Evolutionary conservation across 768 basidiomycete genomes (phyloP).

Genomic region (Austroboletus eburneus): DNA sequence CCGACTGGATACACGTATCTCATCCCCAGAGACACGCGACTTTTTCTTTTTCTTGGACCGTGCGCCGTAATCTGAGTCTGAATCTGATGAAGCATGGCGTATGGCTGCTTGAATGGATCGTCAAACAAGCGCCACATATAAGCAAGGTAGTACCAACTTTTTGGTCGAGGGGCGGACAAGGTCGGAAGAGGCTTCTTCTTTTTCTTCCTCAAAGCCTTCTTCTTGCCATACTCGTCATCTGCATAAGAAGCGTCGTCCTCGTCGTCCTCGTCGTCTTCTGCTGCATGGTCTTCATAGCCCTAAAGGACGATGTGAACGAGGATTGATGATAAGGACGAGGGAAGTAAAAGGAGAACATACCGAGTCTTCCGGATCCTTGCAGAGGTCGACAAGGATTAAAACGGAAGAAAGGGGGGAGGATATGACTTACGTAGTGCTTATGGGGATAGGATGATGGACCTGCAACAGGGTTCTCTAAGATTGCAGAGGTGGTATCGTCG

Average conservation of each 20-base stretch:
- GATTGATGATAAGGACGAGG: constrained; percentile 10
- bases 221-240: constrained; percentile 71
- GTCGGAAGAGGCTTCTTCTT: constrained; percentile 43
- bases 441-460: constrained; percentile 43
- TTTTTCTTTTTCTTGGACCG: constrained; percentile 86
- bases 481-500: constrained; percentile 35
- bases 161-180: constrained; percentile 47
- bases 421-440: constrained; percentile 56
- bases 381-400: neutral
- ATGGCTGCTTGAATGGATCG: constrained; percentile 35
- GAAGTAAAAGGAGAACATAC: constrained; percentile 18
- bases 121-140: constrained; percentile 4
- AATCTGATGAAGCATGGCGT: constrained; percentile 66
- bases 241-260: constrained; percentile 77
- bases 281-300: constrained; percentile 51
- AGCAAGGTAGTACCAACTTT: constrained; percentile 40
- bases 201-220: constrained; percentile 68
- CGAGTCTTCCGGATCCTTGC: constrained; percentile 32
- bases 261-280: constrained; percentile 62
- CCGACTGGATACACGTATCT: constrained; percentile 71
- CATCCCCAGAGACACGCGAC: constrained; percentile 51
- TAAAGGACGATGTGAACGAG: constrained; percentile 43
- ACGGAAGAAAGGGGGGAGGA: constrained; percentile 4
- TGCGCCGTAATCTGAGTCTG: constrained; percentile 83
- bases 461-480: constrained; percentile 34